Percentiles rank a stretch among this genome's conserved stretches.
phyloP scores from a whole-genome alignment of 2,329 filamentous ascomycete species.

The Purpureocillium lavendulum region DNA sequence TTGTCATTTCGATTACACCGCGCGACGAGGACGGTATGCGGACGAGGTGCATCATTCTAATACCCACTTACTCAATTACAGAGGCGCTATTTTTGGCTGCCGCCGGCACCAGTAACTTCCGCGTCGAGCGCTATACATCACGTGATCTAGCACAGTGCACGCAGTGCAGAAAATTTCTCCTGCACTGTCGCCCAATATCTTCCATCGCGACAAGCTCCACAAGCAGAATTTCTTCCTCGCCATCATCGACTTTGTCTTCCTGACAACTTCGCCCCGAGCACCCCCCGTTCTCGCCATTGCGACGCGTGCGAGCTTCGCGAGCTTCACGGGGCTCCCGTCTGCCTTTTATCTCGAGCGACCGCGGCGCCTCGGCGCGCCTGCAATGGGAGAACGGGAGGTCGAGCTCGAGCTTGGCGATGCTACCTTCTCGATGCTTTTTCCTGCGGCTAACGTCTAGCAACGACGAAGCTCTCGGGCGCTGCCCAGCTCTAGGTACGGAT shows the following conservation, averaged over 20 bases:
- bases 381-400: background rate
- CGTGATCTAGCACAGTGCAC: conserved; percentile 19
- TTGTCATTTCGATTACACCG: no score
- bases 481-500: conserved; percentile 14
- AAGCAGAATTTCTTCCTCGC: conserved; percentile 1
- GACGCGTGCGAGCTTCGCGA: background rate
- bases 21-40: conserved; percentile 1
- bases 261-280: no score
- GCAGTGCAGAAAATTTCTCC: conserved; percentile 14
- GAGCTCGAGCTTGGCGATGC: background rate
- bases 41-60: background rate
- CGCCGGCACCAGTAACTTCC: conserved; percentile 5
- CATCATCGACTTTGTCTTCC: no score
- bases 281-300: background rate
- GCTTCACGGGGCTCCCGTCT: background rate
- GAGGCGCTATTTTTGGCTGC: conserved; percentile 7
- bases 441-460: background rate
- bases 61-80: background rate
- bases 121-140: conserved; percentile 9
- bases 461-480: background rate
- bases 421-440: background rate
- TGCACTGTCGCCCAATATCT: conserved; percentile 25
- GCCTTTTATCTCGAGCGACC: background rate
- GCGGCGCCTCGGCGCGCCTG: background rate
- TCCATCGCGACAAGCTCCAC: conserved; percentile 3